A percentile compares a stretch with the other conserved stretches of the same genome.
These are phyloP conservation scores for Voacanga thouarsii DNA, from an alignment of 257 asterid genomes.

Conservation along the genomic window DNA sequence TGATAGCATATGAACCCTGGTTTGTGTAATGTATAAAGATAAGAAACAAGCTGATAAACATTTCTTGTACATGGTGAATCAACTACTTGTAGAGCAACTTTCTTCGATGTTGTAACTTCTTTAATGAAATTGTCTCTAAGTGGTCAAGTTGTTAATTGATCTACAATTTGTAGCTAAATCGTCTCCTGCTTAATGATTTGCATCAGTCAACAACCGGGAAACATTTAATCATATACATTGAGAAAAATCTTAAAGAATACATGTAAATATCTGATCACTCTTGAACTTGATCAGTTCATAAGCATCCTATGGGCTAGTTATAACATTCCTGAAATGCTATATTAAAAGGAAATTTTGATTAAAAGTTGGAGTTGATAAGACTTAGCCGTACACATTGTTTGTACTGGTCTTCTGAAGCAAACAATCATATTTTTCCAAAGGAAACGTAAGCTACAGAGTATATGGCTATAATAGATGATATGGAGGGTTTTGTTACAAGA, in stretches of 20 bases:
- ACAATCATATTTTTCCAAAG: no score
- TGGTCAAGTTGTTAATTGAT: neutral
- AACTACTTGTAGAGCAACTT: slow-evolving; percentile 1
- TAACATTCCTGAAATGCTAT: no score
- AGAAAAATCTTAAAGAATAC: neutral
- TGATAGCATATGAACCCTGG: neutral
- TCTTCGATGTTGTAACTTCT: neutral
- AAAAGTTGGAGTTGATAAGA: no score
- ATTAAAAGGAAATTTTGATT: no score
- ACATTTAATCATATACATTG: no score
- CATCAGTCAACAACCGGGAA: neutral
- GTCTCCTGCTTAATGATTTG: neutral
- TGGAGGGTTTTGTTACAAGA: no score
- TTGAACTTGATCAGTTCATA: no score
- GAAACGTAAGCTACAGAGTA: no score
- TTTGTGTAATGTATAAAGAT: neutral
- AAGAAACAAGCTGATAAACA: neutral
- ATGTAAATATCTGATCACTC: neutral
- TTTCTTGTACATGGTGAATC: neutral
- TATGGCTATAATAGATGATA: no score
- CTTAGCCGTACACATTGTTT: no score
- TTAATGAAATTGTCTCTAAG: neutral
- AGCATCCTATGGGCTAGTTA: no score
- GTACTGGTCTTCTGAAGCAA: no score
- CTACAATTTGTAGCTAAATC: neutral